These are phyloP conservation scores for Ciborinia camelliae DNA, from an alignment of 2,329 filamentous ascomycete species.

Conservation along the genomic window DNA sequence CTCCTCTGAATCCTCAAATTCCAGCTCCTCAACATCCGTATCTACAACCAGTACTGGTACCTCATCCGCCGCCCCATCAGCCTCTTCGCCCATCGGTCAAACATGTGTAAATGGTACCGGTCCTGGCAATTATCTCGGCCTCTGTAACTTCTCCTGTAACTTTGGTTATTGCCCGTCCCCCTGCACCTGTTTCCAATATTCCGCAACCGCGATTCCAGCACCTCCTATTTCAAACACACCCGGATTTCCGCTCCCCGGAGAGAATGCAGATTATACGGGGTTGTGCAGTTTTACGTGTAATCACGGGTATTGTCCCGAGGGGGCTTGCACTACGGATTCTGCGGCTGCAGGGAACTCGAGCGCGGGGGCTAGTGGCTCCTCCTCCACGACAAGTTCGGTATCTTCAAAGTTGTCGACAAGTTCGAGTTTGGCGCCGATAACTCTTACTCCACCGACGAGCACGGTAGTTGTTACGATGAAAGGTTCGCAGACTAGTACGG, in stretches of 20 bases:
- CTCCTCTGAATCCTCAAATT: not conserved
- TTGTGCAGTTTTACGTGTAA: constrained; percentile 47
- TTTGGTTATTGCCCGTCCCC: constrained; percentile 31
- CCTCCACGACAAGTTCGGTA: not conserved
- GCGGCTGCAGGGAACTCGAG: not conserved
- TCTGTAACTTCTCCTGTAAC: constrained; percentile 38
- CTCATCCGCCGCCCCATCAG: not conserved
- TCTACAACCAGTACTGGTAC: not conserved
- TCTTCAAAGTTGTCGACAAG: not conserved
- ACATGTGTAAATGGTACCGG: constrained; percentile 29
- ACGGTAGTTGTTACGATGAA: constrained; percentile 9
- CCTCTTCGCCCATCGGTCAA: constrained; percentile 10
- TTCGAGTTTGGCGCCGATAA: not conserved
- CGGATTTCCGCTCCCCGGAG: constrained; percentile 39
- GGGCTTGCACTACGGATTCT: constrained; percentile 3
- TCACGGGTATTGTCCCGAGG: constrained; percentile 40
- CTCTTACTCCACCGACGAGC: not conserved
- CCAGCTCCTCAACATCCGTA: not conserved
- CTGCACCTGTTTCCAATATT: constrained; percentile 29
- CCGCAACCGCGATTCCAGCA: constrained; percentile 21
- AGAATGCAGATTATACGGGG: constrained; percentile 42
- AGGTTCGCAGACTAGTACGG: not conserved
- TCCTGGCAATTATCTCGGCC: constrained; percentile 39
- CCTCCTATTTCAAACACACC: constrained; percentile 33
- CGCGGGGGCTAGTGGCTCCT: not conserved